Evolutionary conservation across 2,329 filamentous ascomycete species (phyloP).

Genomic region (Scorias spongiosa): DNA sequence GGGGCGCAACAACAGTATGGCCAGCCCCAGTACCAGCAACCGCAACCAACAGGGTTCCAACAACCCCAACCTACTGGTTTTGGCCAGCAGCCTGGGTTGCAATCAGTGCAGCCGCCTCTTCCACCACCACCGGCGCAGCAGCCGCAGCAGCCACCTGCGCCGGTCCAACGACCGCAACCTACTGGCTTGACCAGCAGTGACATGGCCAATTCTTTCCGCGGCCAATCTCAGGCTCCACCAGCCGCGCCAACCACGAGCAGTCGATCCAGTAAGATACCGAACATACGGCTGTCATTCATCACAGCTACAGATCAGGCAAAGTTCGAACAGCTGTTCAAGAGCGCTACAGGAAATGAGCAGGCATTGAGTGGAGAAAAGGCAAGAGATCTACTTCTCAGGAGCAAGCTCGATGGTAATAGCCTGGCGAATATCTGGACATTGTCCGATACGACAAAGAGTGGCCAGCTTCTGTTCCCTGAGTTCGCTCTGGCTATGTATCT

Average conservation of each 20-base stretch:
- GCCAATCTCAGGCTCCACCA: constrained; percentile 36
- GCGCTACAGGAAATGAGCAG: constrained; percentile 69
- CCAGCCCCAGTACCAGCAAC: constrained; percentile 23
- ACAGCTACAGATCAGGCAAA: constrained; percentile 88
- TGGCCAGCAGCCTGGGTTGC: constrained; percentile 13
- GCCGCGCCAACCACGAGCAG: constrained; percentile 50
- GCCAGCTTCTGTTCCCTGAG: constrained; percentile 91
- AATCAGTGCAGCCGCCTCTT: constrained; percentile 9
- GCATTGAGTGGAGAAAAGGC: constrained; percentile 87
- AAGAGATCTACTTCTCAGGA: constrained; percentile 73
- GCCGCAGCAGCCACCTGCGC: constrained; percentile 35
- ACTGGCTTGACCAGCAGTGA: constrained; percentile 47
- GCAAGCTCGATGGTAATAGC: constrained; percentile 72
- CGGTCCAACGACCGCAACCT: constrained; percentile 37
- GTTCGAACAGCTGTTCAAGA: constrained; percentile 96
- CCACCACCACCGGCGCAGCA: constrained; percentile 28
- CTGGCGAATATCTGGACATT: constrained; percentile 91
- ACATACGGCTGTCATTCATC: constrained; percentile 87
- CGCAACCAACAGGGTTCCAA: constrained; percentile 21
- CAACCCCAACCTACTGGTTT: constrained; percentile 11
- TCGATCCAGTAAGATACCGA: constrained; percentile 65
- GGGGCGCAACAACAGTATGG: constrained; percentile 33
- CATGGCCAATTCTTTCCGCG: constrained; percentile 48
- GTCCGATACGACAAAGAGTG: constrained; percentile 89
- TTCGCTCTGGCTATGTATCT: constrained; percentile 98